Evolutionary conservation across 805 yeast genomes (phyloP), one percentile per base, ranked within the genome.

Genomic region (Monosporozyma unispora): DNA sequence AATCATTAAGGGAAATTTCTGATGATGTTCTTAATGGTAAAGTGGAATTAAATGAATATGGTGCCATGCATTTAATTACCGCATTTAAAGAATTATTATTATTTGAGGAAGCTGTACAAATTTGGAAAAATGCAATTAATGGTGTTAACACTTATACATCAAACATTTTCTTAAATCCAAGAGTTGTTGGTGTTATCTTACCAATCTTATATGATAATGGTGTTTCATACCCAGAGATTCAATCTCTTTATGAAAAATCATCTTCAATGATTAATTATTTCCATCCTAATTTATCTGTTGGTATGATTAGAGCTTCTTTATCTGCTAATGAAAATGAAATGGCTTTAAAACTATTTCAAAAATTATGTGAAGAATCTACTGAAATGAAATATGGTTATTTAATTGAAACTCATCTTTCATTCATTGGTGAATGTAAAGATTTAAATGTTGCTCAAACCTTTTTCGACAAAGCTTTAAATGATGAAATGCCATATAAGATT

Each of bases 341-440:
- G 57, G 95, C 90, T 4, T 70, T 87, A 52, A 76, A 76, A 50
- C 70, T 78, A 46, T 82, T 85, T 64, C 81, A 79, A 60, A 74
- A 75, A 45, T 68, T 85, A 52, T 78, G 84, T 55, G 71, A 73
- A 41, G 72, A 72, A 42, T 74, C 77, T 43, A 79, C 78, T 44
- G 68, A 64, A 40, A 57, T 59, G 48, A 71, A 70, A 64, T 68
- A 71, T 58, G 74, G 80, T 47, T 76, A 82, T 29, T 70, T 84
- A 65, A 76, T 84, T 31, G 86, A 83, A 66, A 82, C 87, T 44
- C 95, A 87, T 69, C 72, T 85, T 52, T 74, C 83, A 3, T 87
- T 87, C 58, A 82, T 87, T 61, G 93, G 95, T 43, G 80, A 78
- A 55, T 83, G 88, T 64, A 79, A 78, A 60, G 89, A 87, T 61